Percentiles rank a stretch among this genome's conserved stretches.
These are phyloP conservation scores for Chlorociboria aeruginascens DNA, from an alignment of 495 filamentous ascomycete genomes.

Conservation along the genomic window DNA sequence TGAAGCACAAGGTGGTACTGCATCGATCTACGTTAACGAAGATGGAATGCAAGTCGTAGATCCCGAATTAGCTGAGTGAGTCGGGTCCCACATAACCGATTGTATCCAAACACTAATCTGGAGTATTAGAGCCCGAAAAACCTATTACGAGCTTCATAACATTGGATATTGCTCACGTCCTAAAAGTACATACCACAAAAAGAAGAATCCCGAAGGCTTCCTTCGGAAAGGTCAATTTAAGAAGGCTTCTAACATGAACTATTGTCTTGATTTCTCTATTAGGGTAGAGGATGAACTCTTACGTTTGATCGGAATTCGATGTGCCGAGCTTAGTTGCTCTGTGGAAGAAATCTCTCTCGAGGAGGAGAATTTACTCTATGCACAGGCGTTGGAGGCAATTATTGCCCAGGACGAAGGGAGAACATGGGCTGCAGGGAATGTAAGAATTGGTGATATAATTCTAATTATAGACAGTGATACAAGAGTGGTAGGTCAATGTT, in stretches of 20 bases:
- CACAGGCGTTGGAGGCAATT: constrained; percentile 35
- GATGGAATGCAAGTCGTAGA: constrained; percentile 48
- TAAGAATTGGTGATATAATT: constrained; percentile 61
- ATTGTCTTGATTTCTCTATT: constrained; percentile 43
- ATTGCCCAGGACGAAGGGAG: constrained; percentile 43
- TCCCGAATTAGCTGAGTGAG: constrained; percentile 7
- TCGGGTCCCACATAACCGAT: neutral
- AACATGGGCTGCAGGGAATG: constrained; percentile 56
- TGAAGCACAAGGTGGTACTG: constrained; percentile 53
- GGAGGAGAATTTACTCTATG: constrained; percentile 39
- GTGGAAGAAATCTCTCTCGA: constrained; percentile 32
- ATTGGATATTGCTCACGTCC: constrained; percentile 50
- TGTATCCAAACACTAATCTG: neutral
- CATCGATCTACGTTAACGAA: constrained; percentile 62
- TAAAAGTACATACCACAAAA: constrained; percentile 31
- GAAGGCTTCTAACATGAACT: constrained; percentile 67
- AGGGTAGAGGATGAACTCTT: constrained; percentile 45
- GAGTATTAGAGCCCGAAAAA: constrained; percentile 27
- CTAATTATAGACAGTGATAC: constrained; percentile 23
- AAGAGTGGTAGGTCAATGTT: constrained; percentile 7
- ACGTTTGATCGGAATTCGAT: constrained; percentile 14
- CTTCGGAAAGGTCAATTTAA: constrained; percentile 55
- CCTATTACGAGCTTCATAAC: constrained; percentile 51
- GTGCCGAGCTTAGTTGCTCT: neutral
- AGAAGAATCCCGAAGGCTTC: constrained; percentile 27